Evolutionary conservation across 176 grass and related monocot species (phyloP).

Genomic region (Rhynchospora tenuis): DNA sequence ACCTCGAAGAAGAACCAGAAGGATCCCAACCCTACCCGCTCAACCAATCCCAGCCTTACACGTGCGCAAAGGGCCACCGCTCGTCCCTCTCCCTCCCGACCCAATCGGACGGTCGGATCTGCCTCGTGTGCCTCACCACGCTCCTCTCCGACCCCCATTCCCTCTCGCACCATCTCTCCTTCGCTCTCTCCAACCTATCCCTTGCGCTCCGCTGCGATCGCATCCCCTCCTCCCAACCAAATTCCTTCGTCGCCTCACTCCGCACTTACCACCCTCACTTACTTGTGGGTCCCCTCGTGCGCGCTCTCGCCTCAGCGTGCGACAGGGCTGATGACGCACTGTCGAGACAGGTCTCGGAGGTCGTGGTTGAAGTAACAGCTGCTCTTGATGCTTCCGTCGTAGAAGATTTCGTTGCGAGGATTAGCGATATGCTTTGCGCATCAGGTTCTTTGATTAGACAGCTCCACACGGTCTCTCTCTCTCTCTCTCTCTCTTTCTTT

Average conservation of each 20-base stretch:
- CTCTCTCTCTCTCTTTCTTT: background rate
- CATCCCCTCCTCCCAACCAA: background rate
- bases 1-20: slow-evolving; percentile 2
- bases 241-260: slow-evolving; percentile 35
- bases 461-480: slow-evolving; percentile 46
- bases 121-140: slow-evolving; percentile 56
- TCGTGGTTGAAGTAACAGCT: slow-evolving; percentile 45
- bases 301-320: slow-evolving; percentile 37
- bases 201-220: slow-evolving; percentile 40
- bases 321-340: slow-evolving; percentile 45
- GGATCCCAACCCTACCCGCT: slow-evolving; percentile 10
- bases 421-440: slow-evolving; percentile 46
- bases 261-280: slow-evolving; percentile 50
- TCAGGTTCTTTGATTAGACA: slow-evolving; percentile 66
- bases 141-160: slow-evolving; percentile 52
- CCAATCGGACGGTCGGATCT: slow-evolving; percentile 44
- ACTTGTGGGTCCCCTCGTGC: slow-evolving; percentile 48
- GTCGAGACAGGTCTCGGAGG: slow-evolving; percentile 44
- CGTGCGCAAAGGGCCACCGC: slow-evolving; percentile 64
- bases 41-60: slow-evolving; percentile 9
- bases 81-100: slow-evolving; percentile 52
- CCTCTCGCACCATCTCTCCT: slow-evolving; percentile 77
- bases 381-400: slow-evolving; percentile 39
- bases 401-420: slow-evolving; percentile 53
- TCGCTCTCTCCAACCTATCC: slow-evolving; percentile 70